Evolutionary conservation across 768 basidiomycete genomes (phyloP).

Genomic region (Pleurotus tuber-regium): DNA sequence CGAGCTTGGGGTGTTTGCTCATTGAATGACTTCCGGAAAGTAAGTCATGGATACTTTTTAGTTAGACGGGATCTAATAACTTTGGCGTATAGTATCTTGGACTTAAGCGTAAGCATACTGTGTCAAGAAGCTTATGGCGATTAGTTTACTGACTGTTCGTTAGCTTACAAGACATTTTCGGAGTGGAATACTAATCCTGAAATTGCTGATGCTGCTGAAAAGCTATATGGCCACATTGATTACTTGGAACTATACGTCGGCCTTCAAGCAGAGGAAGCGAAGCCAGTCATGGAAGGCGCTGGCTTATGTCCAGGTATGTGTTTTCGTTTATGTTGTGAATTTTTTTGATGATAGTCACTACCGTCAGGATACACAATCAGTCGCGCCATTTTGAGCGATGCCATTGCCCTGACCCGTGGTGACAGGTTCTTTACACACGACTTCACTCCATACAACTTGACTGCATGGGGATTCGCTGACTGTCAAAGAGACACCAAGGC

Average conservation of each 20-base stretch:
- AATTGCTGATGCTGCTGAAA: slow-evolving; percentile 71
- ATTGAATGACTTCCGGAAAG: slow-evolving; percentile 81
- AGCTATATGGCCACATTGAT: slow-evolving; percentile 73
- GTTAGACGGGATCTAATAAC: background rate
- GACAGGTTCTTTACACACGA: slow-evolving; percentile 83
- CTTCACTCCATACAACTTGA: slow-evolving; percentile 77
- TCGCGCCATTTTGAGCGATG: slow-evolving; percentile 83
- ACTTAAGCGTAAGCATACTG: slow-evolving; percentile 54
- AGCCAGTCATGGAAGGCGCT: slow-evolving; percentile 73
- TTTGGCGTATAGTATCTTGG: slow-evolving; percentile 58
- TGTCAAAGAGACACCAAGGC: slow-evolving; percentile 72
- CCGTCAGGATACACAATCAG: slow-evolving; percentile 71
- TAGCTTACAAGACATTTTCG: slow-evolving; percentile 66
- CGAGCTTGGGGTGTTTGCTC: slow-evolving; percentile 81
- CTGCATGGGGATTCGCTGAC: slow-evolving; percentile 83
- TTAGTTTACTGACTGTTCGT: background rate
- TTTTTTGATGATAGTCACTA: no score
- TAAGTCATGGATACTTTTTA: slow-evolving; percentile 34
- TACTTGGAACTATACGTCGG: slow-evolving; percentile 81
- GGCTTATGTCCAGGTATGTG: slow-evolving; percentile 76
- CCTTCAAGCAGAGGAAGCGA: slow-evolving; percentile 75
- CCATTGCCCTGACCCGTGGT: slow-evolving; percentile 82
- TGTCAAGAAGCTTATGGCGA: background rate
- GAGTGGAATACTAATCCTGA: slow-evolving; percentile 81
- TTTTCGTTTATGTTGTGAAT: background rate